phyloP scores from a whole-genome alignment of 2,329 filamentous ascomycete species.

The Cladophialophora immunda region DNA sequence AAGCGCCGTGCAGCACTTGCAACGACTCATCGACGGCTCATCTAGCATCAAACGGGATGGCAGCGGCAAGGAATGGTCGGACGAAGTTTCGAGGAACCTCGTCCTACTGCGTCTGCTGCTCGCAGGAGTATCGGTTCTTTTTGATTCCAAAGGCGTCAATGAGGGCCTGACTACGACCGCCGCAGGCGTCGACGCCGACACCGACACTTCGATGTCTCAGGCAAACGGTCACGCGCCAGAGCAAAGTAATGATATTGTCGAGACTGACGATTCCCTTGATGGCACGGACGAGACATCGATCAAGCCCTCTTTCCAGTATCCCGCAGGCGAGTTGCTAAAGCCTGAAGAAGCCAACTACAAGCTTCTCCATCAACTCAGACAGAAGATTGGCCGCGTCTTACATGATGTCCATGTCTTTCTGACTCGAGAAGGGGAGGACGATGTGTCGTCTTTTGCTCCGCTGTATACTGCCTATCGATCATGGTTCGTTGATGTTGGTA shows the following conservation, averaged over 20 bases:
- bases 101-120: slow-evolving; percentile 88
- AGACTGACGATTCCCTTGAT: slow-evolving; percentile 62
- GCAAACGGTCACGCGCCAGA: slow-evolving; percentile 46
- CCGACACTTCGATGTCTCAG: slow-evolving; percentile 53
- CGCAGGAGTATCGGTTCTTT: slow-evolving; percentile 87
- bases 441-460: slow-evolving; percentile 93
- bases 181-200: slow-evolving; percentile 48
- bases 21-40: slow-evolving; percentile 79
- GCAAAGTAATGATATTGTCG: slow-evolving; percentile 43
- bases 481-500: slow-evolving; percentile 97
- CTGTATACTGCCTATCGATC: slow-evolving; percentile 91
- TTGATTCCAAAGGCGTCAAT: slow-evolving; percentile 79
- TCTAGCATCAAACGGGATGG: slow-evolving; percentile 88
- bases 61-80: slow-evolving; percentile 98
- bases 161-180: slow-evolving; percentile 57
- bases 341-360: slow-evolving; percentile 71
- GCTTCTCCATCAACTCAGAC: slow-evolving; percentile 80
- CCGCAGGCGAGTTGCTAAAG: slow-evolving; percentile 83
- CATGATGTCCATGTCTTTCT: slow-evolving; percentile 88
- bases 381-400: slow-evolving; percentile 79
- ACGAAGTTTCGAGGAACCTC: slow-evolving; percentile 90
- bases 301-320: slow-evolving; percentile 86
- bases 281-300: slow-evolving; percentile 68
- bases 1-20: slow-evolving; percentile 76
- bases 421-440: slow-evolving; percentile 85